A percentile compares a stretch with the other conserved stretches of the same genome.
Evolutionary conservation across 1,284 basidiomycete species (phyloP).

Genomic region (Boletus holoroseus): DNA sequence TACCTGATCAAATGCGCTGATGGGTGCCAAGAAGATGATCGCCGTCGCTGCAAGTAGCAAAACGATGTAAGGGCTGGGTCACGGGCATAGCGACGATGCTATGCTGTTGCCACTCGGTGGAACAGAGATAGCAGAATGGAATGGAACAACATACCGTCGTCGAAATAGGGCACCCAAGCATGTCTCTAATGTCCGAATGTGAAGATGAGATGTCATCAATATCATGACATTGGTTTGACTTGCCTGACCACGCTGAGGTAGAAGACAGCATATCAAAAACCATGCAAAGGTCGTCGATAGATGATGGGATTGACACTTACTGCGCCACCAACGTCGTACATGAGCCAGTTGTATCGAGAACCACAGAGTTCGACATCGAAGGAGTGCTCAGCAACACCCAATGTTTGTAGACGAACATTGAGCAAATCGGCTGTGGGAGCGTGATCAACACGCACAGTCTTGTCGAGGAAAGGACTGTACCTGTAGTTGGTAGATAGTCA

Average conservation of each 20-base stretch:
- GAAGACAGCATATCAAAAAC: conserved; percentile 8
- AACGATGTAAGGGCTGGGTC: conserved; percentile 12
- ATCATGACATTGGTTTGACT: conserved; percentile 23
- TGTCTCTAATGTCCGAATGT: conserved; percentile 47
- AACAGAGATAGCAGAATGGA: conserved; percentile 2
- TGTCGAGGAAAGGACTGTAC: conserved; percentile 32
- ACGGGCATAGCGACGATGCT: conserved; percentile 11
- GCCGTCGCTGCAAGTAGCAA: conserved; percentile 48
- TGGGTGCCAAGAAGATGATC: conserved; percentile 72
- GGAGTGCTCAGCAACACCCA: conserved; percentile 70
- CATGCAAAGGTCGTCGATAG: background rate
- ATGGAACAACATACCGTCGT: conserved; percentile 55
- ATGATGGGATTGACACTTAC: conserved; percentile 39
- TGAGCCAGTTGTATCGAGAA: conserved; percentile 60
- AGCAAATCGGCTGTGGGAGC: conserved; percentile 59
- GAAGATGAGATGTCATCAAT: conserved; percentile 26
- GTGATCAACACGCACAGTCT: conserved; percentile 1
- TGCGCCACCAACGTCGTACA: conserved; percentile 78
- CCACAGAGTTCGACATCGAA: conserved; percentile 63
- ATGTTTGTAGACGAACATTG: conserved; percentile 69
- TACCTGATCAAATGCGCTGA: conserved; percentile 79
- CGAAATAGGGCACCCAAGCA: conserved; percentile 77
- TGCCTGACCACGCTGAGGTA: conserved; percentile 49
- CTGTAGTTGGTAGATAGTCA: conserved; percentile 65
- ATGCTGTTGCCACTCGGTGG: conserved; percentile 14